These are phyloP conservation scores for Balamuthia mandrillaris DNA, from an alignment of 208 protist genomes.

Conservation along the genomic window DNA sequence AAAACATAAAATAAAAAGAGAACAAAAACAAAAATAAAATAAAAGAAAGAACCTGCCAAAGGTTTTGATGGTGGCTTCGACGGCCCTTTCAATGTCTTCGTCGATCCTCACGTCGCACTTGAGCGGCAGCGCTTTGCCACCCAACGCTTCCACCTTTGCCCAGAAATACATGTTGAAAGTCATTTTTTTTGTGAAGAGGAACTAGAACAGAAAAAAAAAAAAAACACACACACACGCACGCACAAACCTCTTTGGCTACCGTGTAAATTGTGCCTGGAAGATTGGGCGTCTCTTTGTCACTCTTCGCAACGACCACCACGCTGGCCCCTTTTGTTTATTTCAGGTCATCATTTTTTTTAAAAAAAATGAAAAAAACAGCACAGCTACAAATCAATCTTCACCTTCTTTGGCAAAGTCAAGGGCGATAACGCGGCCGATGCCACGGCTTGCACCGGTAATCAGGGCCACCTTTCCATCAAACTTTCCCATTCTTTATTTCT, in stretches of 20 bases:
- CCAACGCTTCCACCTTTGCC: background rate
- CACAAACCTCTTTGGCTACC: background rate
- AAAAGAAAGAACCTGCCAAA: too few species aligned
- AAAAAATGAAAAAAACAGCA: too few species aligned
- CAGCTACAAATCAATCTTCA: background rate
- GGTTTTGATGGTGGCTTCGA: too few species aligned
- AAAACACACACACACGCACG: background rate
- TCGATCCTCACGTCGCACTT: background rate
- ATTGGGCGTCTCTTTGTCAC: background rate
- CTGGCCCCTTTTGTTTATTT: background rate
- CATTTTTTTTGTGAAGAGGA: too few species aligned
- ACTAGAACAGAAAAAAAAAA: background rate
- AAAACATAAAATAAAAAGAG: too few species aligned
- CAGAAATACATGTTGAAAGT: too few species aligned
- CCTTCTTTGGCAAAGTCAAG: background rate
- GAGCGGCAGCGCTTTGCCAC: background rate
- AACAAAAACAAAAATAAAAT: too few species aligned
- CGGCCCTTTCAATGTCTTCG: too few species aligned
- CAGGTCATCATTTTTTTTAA: too few species aligned
- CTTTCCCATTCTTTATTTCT: too few species aligned
- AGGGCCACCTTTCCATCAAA: too few species aligned
- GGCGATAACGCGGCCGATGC: background rate
- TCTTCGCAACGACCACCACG: slow-evolving; percentile 6
- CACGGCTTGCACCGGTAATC: background rate
- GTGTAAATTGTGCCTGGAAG: slow-evolving; percentile 10